These are phyloP conservation scores for Ustilago hordei DNA, from an alignment of 1,284 basidiomycete genomes.

Conservation along the genomic window DNA sequence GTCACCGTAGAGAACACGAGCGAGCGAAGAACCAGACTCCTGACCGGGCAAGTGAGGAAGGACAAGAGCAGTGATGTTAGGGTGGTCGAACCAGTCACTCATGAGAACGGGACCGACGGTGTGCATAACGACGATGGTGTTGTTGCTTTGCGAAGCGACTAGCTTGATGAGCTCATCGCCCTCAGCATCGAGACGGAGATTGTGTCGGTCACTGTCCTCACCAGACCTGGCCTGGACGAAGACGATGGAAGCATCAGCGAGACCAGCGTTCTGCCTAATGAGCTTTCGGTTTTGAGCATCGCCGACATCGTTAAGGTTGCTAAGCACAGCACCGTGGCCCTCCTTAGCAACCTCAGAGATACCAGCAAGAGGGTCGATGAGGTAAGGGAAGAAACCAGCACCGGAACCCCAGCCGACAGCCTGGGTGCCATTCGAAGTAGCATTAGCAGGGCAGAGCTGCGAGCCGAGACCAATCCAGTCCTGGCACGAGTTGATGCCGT, in stretches of 20 bases:
- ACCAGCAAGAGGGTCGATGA: constrained; percentile 55
- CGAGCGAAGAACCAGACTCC: constrained; percentile 45
- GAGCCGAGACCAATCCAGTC: constrained; percentile 50
- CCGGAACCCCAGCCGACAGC: constrained; percentile 38
- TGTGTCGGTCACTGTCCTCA: constrained; percentile 70
- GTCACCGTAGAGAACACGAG: constrained; percentile 42
- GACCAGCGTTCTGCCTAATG: constrained; percentile 28
- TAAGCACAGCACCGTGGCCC: constrained; percentile 28
- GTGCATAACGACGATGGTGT: constrained; percentile 85
- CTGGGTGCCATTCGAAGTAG: constrained; percentile 42
- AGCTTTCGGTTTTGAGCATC: constrained; percentile 32
- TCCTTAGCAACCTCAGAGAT: constrained; percentile 35
- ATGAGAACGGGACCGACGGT: constrained; percentile 69
- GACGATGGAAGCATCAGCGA: constrained; percentile 42
- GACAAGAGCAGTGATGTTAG: constrained; percentile 48
- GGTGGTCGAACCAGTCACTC: constrained; percentile 49
- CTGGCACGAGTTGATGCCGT: constrained; percentile 43
- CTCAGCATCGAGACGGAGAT: constrained; percentile 68
- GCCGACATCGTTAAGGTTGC: constrained; percentile 45
- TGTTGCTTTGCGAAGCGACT: constrained; percentile 72
- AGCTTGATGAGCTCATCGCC: constrained; percentile 69
- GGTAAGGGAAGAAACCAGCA: constrained; percentile 54
- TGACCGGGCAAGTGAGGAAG: constrained; percentile 49
- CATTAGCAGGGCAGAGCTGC: constrained; percentile 44
- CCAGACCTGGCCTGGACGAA: constrained; percentile 70